Percentiles rank a stretch among this genome's conserved stretches.
phyloP scores from a whole-genome alignment of 176 grass and related monocot species.

The Oryza punctata region DNA sequence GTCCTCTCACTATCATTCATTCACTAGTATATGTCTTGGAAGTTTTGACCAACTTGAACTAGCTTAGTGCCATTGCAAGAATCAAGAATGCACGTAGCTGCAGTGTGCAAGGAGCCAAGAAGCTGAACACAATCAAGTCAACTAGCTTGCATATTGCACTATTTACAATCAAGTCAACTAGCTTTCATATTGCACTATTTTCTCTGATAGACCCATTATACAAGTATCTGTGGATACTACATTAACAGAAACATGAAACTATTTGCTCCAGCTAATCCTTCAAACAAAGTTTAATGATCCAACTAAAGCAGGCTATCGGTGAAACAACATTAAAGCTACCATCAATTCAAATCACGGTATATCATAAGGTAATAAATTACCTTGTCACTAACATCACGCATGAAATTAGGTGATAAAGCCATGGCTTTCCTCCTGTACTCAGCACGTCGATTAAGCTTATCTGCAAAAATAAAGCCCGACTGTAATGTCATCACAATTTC shows the following conservation, averaged over 20 bases:
- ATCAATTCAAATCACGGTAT: background rate
- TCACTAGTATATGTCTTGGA: background rate
- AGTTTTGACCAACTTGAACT: background rate
- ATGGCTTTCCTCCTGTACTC: slow-evolving; percentile 74
- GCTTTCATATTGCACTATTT: background rate
- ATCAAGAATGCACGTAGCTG: background rate
- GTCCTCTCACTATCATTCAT: slow-evolving; percentile 7
- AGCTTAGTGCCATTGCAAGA: background rate
- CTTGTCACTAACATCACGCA: slow-evolving; percentile 87
- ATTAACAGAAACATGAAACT: background rate
- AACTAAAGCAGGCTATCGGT: background rate
- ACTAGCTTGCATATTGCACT: too few species aligned
- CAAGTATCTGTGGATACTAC: slow-evolving; percentile 5
- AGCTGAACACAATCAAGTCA: background rate
- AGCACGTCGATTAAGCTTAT: slow-evolving; percentile 95
- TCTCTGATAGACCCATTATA: background rate
- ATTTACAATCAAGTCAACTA: slow-evolving; percentile 10
- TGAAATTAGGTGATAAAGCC: slow-evolving; percentile 78
- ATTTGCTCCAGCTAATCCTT: background rate
- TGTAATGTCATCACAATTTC: background rate
- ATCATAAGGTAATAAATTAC: slow-evolving; percentile 39
- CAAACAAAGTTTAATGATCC: background rate
- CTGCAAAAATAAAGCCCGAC: slow-evolving; percentile 38
- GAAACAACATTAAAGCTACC: background rate
- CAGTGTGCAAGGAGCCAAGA: background rate